These are phyloP conservation scores for Coemansia sp. DNA, from an alignment of 192 early-diverging fungal genomes.

Conservation along the genomic window DNA sequence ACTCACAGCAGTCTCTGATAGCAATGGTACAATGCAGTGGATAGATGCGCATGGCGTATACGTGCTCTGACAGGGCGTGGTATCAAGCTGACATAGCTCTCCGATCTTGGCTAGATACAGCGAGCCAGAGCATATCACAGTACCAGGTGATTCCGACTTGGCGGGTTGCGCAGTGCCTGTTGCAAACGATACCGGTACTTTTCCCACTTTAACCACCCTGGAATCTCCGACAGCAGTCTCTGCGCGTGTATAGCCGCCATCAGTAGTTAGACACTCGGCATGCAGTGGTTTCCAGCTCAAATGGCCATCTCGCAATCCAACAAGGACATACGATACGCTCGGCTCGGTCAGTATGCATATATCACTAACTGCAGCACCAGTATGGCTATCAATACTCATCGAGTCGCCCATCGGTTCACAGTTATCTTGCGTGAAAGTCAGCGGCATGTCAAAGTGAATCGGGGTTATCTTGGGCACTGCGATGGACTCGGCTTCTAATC, in stretches of 20 bases:
- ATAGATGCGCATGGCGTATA: neutral
- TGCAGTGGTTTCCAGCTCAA: neutral
- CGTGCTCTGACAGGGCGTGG: conserved; percentile 15
- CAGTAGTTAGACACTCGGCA: neutral
- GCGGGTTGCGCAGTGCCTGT: neutral
- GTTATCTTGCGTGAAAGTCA: neutral
- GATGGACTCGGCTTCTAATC: neutral
- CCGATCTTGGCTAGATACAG: conserved; percentile 6
- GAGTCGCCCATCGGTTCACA: neutral
- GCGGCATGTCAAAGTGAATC: neutral
- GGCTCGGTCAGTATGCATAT: conserved; percentile 14
- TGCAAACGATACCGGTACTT: conserved; percentile 4
- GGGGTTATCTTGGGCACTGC: neutral
- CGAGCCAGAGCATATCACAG: conserved; percentile 1
- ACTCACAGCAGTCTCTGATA: neutral
- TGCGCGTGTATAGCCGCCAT: neutral
- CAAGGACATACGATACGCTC: conserved; percentile 13
- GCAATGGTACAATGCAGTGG: conserved; percentile 2
- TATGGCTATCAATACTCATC: neutral
- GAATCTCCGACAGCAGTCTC: neutral
- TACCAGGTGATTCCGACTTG: neutral
- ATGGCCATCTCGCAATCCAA: conserved; percentile 31
- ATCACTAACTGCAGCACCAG: conserved; percentile 21
- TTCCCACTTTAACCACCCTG: neutral
- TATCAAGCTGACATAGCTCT: conserved; percentile 3